Percentiles rank a stretch among this genome's conserved stretches.
These are phyloP conservation scores for Keithomyces neogunnii DNA, from an alignment of 2,329 filamentous ascomycete genomes.

Conservation along the genomic window DNA sequence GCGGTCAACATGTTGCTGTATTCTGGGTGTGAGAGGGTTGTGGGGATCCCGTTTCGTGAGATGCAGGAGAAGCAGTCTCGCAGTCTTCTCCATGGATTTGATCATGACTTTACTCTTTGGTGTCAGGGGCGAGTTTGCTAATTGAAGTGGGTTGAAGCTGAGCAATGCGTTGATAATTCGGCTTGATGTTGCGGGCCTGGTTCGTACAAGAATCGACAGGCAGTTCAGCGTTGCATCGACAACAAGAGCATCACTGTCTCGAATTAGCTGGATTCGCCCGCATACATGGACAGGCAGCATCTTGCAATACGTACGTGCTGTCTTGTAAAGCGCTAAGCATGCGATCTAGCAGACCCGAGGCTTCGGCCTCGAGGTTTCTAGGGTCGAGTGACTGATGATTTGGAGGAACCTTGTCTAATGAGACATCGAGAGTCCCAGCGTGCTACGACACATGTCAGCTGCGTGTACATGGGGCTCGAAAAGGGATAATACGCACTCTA, in stretches of 20 bases:
- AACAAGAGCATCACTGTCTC: conserved; percentile 67
- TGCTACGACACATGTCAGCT: conserved; percentile 23
- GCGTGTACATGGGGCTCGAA: neutral
- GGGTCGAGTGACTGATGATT: conserved; percentile 75
- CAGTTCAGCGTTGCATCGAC: conserved; percentile 90
- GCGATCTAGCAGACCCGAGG: conserved; percentile 81
- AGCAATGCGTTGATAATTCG: conserved; percentile 81
- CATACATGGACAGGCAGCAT: neutral
- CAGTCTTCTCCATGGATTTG: conserved; percentile 92
- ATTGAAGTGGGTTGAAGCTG: conserved; percentile 84
- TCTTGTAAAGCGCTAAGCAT: conserved; percentile 81
- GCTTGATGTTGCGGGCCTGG: conserved; percentile 69
- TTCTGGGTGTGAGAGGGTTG: conserved; percentile 64
- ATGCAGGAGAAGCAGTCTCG: conserved; percentile 74
- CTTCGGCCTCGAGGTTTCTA: conserved; percentile 82
- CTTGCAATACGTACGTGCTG: conserved; percentile 52
- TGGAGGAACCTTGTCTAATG: conserved; percentile 73
- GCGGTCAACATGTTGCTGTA: conserved; percentile 81
- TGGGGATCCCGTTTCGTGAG: conserved; percentile 79
- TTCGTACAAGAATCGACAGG: conserved; percentile 73
- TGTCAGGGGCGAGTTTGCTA: conserved; percentile 68
- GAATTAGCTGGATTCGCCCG: neutral
- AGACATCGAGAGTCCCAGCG: conserved; percentile 59
- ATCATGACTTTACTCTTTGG: conserved; percentile 73
- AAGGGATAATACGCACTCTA: conserved; percentile 51